Evolutionary conservation across 2,329 filamentous ascomycete species (phyloP).

Genomic region (Alternaria sp.): DNA sequence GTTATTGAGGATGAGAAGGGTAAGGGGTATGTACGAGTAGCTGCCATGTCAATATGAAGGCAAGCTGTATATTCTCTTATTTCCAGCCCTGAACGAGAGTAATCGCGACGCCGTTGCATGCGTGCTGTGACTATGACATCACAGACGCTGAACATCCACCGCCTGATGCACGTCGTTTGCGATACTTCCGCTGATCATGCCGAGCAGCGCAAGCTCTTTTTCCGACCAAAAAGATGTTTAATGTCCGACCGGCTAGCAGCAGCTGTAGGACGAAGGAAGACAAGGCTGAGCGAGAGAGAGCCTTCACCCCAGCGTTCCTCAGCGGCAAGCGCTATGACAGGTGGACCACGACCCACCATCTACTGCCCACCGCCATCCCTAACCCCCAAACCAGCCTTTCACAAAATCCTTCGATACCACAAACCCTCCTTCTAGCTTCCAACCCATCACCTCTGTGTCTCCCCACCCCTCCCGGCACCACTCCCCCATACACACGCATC

Average conservation of each 20-base stretch:
- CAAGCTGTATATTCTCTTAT: not conserved
- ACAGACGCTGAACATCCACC: not conserved
- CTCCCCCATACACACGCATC: not conserved
- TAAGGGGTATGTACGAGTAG: not conserved
- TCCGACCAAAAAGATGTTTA: not conserved
- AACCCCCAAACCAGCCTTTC: not conserved
- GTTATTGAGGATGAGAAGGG: slow-evolving; percentile 4
- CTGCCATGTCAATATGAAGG: not conserved
- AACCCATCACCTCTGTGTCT: not conserved
- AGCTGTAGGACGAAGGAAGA: not conserved
- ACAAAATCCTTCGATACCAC: slow-evolving; percentile 1
- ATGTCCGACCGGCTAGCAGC: not conserved
- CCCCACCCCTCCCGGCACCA: not conserved
- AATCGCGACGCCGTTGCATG: not conserved
- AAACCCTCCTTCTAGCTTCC: not conserved
- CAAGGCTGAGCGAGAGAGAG: not conserved
- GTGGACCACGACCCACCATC: not conserved
- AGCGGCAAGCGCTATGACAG: not conserved
- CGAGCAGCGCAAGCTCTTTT: not conserved
- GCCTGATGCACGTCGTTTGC: not conserved
- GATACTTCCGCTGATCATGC: not conserved
- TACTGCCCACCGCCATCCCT: not conserved
- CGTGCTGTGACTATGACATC: not conserved
- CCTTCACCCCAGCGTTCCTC: not conserved
- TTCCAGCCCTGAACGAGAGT: not conserved